Conservation (phyloP, 768 basidiomycete species). For the Amanita polypyramis region DNA sequence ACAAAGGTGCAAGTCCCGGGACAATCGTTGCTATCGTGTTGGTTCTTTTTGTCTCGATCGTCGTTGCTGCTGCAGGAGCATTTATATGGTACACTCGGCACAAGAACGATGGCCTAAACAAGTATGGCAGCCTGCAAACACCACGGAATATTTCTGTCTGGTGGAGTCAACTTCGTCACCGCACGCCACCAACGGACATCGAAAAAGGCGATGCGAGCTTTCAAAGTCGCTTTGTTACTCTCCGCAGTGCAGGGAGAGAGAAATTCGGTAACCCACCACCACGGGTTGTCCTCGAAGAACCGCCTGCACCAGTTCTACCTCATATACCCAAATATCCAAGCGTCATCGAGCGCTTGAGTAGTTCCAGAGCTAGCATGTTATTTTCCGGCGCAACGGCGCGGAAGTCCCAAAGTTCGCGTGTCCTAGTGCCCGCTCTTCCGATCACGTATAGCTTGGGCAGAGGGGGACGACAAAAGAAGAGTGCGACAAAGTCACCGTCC, state of each 20-base stretch:
- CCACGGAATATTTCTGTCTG: constrained; percentile 15
- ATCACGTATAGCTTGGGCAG: background rate
- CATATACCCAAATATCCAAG: constrained; percentile 25
- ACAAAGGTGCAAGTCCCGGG: background rate
- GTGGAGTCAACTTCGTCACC: constrained; percentile 12
- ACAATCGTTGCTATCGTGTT: background rate
- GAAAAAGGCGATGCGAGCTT: background rate
- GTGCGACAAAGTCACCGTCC: background rate
- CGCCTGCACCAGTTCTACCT: constrained; percentile 18
- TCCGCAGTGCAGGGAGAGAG: constrained; percentile 1
- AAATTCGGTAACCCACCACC: background rate
- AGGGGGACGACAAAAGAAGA: background rate
- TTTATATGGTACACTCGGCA: constrained; percentile 1
- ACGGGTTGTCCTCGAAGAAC: constrained; percentile 11
- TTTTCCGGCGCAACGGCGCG: constrained; percentile 8
- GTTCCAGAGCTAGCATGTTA: constrained; percentile 15
- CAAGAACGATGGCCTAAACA: constrained; percentile 16
- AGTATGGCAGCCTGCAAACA: constrained; percentile 18
- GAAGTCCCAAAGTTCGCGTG: constrained; percentile 1
- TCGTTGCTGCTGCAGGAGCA: background rate
- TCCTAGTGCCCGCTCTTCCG: background rate
- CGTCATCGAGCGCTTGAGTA: constrained; percentile 21
- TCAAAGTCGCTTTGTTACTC: constrained; percentile 9
- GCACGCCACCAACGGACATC: background rate
- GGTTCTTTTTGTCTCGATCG: background rate